Evolutionary conservation across 805 yeast species (phyloP), one percentile per base, ranked within the genome.

Genomic region (Blastobotrys chiropterorum): DNA sequence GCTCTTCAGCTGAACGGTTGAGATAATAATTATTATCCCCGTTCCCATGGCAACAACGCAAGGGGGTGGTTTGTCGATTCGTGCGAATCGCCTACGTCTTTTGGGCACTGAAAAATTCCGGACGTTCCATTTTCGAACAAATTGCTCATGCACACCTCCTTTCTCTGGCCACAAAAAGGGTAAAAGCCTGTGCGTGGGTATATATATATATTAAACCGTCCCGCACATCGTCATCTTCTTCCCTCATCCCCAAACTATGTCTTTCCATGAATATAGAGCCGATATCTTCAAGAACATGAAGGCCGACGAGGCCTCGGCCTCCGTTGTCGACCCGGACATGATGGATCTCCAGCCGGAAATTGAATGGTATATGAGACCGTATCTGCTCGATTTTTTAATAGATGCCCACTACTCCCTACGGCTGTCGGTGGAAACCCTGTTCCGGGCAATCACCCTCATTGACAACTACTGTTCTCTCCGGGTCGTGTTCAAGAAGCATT

Each of bases 381-480:
- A 82, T 59, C 73, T 90, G 48, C 78, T 92, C 44, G 95, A 89
- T 62, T 90, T 90, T 62, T 72, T 90, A 19, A 76, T 87, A 58
- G 94, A 90, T 52, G 59, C 71, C 22, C 76, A 75, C 72, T 80
- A 74, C 62, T 86, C 68, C 58, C 79, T 64, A 67, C 86, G 71
- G 68, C 85, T 71, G 70, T 85, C 69, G 73, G 87, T 71, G 61
- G 89, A 61, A 77, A 89, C 73, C 70, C 83, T 73, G 74, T 88
- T 63, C 74, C 81, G 73, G 71, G 81, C 80, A 73, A 81, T 85
- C 30, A 81, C 83, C 59, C 74, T 90, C 47, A 85, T 90, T 54
- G 99, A 92, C 67, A 79, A 97, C 56, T 92, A 92, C 71, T 88
- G 96, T 67, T 85, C 96, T 48, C 85, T 83, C 62, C 76, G 98